Percentiles rank a stretch among this genome's conserved stretches.
phyloP scores from a whole-genome alignment of 2,329 filamentous ascomycete genomes.

The Myriosclerotinia scirpicola region DNA sequence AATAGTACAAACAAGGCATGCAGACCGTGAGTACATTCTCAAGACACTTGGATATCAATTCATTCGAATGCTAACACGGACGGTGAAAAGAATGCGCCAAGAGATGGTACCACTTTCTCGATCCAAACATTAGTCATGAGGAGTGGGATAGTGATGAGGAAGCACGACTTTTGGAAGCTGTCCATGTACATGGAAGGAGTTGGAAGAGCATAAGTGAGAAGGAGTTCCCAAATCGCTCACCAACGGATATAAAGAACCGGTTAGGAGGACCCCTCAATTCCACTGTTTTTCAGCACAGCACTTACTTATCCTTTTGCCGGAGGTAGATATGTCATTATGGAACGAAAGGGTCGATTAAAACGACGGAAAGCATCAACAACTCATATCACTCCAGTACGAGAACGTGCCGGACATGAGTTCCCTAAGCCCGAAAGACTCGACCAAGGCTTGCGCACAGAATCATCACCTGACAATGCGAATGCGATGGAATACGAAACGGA shows the following conservation, averaged over 20 bases:
- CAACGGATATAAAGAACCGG: conserved; percentile 20
- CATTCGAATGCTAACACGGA: background rate
- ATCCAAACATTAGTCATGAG: conserved; percentile 18
- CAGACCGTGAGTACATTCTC: conserved; percentile 12
- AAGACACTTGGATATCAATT: background rate
- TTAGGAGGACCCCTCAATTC: background rate
- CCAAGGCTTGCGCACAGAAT: conserved; percentile 5
- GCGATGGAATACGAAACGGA: conserved; percentile 8
- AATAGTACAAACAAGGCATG: conserved; percentile 17
- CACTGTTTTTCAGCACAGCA: background rate
- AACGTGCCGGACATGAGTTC: background rate
- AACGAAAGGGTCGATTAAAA: conserved; percentile 17
- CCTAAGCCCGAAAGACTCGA: conserved; percentile 11
- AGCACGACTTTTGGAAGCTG: conserved; percentile 19
- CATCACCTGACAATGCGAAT: conserved; percentile 13
- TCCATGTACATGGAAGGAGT: conserved; percentile 17
- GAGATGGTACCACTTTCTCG: conserved; percentile 20
- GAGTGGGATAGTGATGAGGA: conserved; percentile 17
- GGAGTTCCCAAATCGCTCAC: conserved; percentile 17
- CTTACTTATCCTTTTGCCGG: conserved; percentile 6
- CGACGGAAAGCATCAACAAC: conserved; percentile 8
- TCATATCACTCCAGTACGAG: conserved; percentile 10
- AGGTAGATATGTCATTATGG: conserved; percentile 20
- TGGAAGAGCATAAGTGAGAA: conserved; percentile 22
- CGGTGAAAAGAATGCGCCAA: conserved; percentile 19